Conservation (phyloP, 345 rosid species). For the Bretschneidera sinensis region DNA sequence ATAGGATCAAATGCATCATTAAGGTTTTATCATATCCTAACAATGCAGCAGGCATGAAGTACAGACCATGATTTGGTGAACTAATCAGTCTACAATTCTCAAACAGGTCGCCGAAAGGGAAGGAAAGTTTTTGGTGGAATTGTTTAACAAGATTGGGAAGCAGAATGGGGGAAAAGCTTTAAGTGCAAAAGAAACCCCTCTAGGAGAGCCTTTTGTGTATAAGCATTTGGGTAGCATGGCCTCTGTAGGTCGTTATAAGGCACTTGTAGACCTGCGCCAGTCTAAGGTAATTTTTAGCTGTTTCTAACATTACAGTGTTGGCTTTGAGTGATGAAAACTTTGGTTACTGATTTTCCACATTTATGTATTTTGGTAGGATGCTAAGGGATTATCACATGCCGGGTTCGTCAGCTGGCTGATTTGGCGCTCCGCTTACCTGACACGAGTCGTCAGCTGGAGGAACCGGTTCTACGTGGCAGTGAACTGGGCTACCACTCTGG, state of each 20-base stretch:
- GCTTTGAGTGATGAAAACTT: neutral
- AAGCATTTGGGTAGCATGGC: conserved; percentile 77
- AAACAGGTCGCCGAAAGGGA: conserved; percentile 69
- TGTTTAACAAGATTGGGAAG: conserved; percentile 48
- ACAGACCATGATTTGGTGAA: no score
- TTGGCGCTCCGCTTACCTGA: conserved; percentile 73
- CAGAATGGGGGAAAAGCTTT: conserved; percentile 50
- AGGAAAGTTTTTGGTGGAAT: conserved; percentile 51
- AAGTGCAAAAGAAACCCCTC: conserved; percentile 29
- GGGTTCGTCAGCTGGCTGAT: conserved; percentile 57
- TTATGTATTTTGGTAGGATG: conserved; percentile 47
- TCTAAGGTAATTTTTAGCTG: no score
- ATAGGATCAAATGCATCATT: no score
- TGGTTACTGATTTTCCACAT: no score
- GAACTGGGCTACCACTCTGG: conserved; percentile 72
- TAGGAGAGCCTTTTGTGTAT: conserved; percentile 61
- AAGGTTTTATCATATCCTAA: neutral
- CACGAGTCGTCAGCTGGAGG: conserved; percentile 74
- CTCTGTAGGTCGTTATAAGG: conserved; percentile 66
- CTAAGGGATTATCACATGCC: conserved; percentile 49
- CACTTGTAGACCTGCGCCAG: conserved; percentile 58
- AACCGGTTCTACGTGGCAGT: conserved; percentile 65
- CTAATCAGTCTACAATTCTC: neutral
- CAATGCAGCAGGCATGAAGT: no score
- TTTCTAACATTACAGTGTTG: neutral